phyloP scores from a whole-genome alignment of 345 rosid genomes.

The Rubroshorea leprosula region DNA sequence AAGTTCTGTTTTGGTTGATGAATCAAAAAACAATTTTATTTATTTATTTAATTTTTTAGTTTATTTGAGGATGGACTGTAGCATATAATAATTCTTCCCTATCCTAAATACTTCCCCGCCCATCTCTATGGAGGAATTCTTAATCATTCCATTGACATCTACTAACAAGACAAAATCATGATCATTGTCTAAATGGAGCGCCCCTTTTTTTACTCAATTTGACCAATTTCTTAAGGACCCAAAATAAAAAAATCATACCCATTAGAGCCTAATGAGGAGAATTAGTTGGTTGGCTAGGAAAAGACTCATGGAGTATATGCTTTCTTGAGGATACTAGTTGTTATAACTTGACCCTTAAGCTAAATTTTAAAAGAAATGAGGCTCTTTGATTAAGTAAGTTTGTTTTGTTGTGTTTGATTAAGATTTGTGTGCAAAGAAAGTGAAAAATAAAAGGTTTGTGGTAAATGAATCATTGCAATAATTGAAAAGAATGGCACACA shows the following conservation, averaged over 20 bases:
- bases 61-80: no score
- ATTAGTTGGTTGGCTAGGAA: neutral
- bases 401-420: neutral
- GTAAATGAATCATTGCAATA: neutral
- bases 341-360: neutral
- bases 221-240: neutral
- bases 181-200: conserved; percentile 12
- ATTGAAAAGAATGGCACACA: neutral
- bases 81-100: no score
- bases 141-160: conserved; percentile 14
- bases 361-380: neutral
- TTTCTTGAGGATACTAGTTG: no score
- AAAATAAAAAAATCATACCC: no score
- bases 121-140: conserved; percentile 1
- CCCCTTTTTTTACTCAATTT: conserved; percentile 9
- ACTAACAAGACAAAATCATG: conserved; percentile 20
- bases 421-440: neutral
- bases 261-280: neutral
- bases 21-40: no score
- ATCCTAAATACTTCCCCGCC: no score
- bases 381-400: neutral
- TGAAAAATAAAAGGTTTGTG: neutral
- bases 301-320: no score
- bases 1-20: no score
- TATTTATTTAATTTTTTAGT: no score